Evolutionary conservation across 768 basidiomycete genomes (phyloP).

Genomic region (Lepiota subincarnata): DNA sequence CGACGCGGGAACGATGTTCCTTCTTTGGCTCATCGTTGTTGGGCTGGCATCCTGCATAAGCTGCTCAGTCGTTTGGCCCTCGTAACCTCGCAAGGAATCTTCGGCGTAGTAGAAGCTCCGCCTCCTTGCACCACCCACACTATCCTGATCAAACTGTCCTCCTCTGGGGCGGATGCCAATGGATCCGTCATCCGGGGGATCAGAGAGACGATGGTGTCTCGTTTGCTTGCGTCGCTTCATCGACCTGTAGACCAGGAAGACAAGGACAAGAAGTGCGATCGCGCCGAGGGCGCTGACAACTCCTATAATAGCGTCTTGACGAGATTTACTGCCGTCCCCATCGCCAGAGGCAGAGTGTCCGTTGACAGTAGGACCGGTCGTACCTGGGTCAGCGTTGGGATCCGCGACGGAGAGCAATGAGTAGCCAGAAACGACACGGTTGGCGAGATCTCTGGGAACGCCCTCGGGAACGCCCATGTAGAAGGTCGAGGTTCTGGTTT

Average conservation of each 20-base stretch:
- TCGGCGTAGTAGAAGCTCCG: constrained; percentile 86
- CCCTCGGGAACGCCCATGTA: constrained; percentile 47
- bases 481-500: constrained; percentile 54
- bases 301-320: constrained; percentile 87
- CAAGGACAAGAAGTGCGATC: constrained; percentile 67
- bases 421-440: constrained; percentile 67
- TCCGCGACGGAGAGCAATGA: constrained; percentile 45
- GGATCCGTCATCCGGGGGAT: constrained; percentile 38
- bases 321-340: constrained; percentile 37
- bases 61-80: constrained; percentile 23
- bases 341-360: constrained; percentile 22
- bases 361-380: constrained; percentile 17
- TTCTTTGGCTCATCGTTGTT: constrained; percentile 43
- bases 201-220: constrained; percentile 69
- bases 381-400: constrained; percentile 22
- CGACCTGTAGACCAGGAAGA: constrained; percentile 67
- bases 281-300: constrained; percentile 82
- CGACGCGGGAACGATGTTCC: constrained; percentile 51
- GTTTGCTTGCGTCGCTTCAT: constrained; percentile 63
- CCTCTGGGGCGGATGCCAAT: constrained; percentile 53
- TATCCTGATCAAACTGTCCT: constrained; percentile 76
- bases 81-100: constrained; percentile 67
- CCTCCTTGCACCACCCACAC: constrained; percentile 65
- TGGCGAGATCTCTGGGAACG: constrained; percentile 55
- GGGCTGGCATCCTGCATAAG: constrained; percentile 3